Evolutionary conservation across 2,329 filamentous ascomycete genomes (phyloP).

Genomic region (Sarocladium brachiariae): DNA sequence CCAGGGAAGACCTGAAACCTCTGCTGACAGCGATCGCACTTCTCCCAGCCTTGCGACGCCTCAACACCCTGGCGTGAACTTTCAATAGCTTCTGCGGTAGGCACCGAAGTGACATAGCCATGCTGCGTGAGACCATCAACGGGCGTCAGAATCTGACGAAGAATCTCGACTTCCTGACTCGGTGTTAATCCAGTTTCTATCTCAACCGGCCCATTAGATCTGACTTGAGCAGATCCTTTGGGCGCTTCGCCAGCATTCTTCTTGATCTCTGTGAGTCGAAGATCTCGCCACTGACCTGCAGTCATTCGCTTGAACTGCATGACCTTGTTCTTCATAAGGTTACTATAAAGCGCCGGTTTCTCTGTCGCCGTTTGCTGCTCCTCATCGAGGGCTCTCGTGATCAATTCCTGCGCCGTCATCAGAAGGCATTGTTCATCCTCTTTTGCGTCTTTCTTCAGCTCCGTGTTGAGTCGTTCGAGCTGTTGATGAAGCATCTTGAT

Average conservation of each 20-base stretch:
- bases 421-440: conserved; percentile 44
- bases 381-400: conserved; percentile 63
- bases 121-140: conserved; percentile 55
- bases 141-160: conserved; percentile 57
- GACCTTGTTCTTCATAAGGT: conserved; percentile 77
- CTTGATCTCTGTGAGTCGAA: conserved; percentile 34
- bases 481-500: conserved; percentile 60
- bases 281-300: conserved; percentile 62
- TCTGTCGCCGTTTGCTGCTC: conserved; percentile 69
- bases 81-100: conserved; percentile 58
- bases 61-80: conserved; percentile 58
- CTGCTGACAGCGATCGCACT: conserved; percentile 77
- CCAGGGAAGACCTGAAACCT: conserved; percentile 92
- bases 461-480: conserved; percentile 59
- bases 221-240: conserved; percentile 24
- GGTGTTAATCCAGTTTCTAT: conserved; percentile 64
- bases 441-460: conserved; percentile 45
- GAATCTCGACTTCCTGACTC: conserved; percentile 60
- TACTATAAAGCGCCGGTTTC: conserved; percentile 66
- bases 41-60: conserved; percentile 70
- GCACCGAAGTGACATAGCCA: conserved; percentile 69
- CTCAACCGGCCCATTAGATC: conserved; percentile 34
- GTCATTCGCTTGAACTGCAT: conserved; percentile 70
- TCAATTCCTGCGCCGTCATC: conserved; percentile 58
- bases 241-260: conserved; percentile 19